These are phyloP conservation scores for Alternaria triticimaculans DNA, from an alignment of 2,329 filamentous ascomycete genomes.

Conservation along the genomic window DNA sequence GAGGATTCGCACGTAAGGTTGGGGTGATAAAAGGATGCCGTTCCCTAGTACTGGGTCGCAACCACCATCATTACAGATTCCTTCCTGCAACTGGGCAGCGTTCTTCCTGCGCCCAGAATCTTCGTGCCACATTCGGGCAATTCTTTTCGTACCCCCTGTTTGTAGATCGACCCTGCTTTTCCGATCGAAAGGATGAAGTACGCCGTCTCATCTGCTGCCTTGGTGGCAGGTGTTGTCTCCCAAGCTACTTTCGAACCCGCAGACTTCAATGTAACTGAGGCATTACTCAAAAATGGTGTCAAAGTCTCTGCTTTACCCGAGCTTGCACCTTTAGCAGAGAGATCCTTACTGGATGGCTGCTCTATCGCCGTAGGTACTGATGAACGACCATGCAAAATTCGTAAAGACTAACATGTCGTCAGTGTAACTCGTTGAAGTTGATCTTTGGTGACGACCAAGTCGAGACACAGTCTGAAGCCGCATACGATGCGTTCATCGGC, in stretches of 20 bases:
- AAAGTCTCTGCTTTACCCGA: slow-evolving; percentile 20
- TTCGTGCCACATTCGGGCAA: background rate
- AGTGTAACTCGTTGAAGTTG: background rate
- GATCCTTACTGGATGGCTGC: background rate
- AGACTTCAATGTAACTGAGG: slow-evolving; percentile 27
- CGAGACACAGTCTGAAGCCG: background rate
- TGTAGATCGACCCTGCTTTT: background rate
- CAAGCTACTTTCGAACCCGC: slow-evolving; percentile 15
- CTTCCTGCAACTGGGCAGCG: background rate
- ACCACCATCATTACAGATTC: background rate
- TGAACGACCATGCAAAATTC: no score
- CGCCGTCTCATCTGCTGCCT: background rate
- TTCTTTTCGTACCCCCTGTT: background rate
- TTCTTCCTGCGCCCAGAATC: background rate
- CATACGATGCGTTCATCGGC: background rate
- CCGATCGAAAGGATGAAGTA: background rate
- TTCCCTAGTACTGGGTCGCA: background rate
- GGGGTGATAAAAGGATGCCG: slow-evolving; percentile 1
- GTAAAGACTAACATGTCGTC: no score
- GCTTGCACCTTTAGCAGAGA: background rate
- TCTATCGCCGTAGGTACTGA: background rate
- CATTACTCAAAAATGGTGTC: slow-evolving; percentile 26
- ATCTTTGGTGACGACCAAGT: background rate
- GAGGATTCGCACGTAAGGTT: background rate
- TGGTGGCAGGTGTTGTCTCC: slow-evolving; percentile 1